Evolutionary conservation across 108 stramenopile genomes (phyloP), one percentile per base, ranked within the genome.

Genomic region (Fistulifera solaris): DNA sequence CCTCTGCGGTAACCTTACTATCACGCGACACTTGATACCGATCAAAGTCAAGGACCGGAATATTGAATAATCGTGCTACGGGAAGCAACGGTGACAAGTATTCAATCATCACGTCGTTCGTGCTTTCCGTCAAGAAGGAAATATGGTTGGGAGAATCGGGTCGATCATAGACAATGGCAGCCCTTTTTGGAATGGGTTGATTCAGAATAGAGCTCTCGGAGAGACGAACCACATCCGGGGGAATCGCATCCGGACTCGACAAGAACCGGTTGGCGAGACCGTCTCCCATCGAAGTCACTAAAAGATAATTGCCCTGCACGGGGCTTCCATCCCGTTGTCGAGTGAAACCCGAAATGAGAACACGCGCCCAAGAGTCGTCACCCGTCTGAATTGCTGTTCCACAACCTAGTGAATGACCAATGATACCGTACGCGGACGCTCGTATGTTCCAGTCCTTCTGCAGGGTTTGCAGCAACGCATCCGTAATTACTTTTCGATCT

Each of bases 21-120:
- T 86, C 85, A 35, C 76, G 69, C 7, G 61, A 58, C 16, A 54
- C 25, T 38, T 68, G 59, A 61, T 86, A 86, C 40, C 70, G 73
- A 56, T 86, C 85, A 68, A 86, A 87, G 62, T 87, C 85, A 22
- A 87, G 53, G 13, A 87, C 77, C 2, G 85, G 81, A 24, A 87
- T 80, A 0, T 40, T 43, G 31, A 83, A 55, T 14, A 54, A 67
- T 48, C 78, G 56, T 25, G 85, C 81, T 10, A 87, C 51, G 0
- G 85, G 85, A 10, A 87, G 45, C n/a, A 87, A 65, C 0, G 87
- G 82, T 35, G 82, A 81, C 23, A 88, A 56, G 39, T 84, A 80
- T 21, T 70, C 64, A 22, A 81, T 57, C 87, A 88, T 88, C 47
- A 80, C 80, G 52, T 75, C 78, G 58, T 81, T 81, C 19, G 76